Evolutionary conservation across 768 basidiomycete species (phyloP).

Genomic region (Royoungia palumana): DNA sequence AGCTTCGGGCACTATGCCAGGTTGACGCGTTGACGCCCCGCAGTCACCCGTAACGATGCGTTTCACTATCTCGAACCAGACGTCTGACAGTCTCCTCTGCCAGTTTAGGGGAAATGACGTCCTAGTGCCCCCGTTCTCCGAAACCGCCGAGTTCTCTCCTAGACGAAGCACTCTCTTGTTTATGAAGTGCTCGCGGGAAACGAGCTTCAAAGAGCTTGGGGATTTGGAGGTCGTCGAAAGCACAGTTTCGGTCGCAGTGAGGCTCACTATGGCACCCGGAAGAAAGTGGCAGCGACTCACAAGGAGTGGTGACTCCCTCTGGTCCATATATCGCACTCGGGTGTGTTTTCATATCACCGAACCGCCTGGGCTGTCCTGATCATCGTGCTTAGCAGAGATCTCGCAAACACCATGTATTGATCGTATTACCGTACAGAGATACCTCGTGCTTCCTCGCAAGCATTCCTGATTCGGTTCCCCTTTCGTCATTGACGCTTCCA

Average conservation of each 20-base stretch:
- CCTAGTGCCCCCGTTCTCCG: conserved; percentile 23
- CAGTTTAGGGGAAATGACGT: conserved; percentile 5
- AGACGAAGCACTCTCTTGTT: conserved; percentile 16
- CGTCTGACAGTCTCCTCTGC: conserved; percentile 26
- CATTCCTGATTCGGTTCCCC: conserved; percentile 61
- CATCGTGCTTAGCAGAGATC: conserved; percentile 37
- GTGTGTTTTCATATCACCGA: conserved; percentile 35
- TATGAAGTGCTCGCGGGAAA: conserved; percentile 12
- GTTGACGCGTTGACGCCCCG: neutral
- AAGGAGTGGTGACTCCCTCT: conserved; percentile 46
- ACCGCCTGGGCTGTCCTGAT: conserved; percentile 5
- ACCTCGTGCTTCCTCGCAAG: conserved; percentile 54
- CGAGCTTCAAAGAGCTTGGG: conserved; percentile 21
- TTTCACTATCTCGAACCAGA: conserved; percentile 38
- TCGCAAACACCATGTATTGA: conserved; percentile 42
- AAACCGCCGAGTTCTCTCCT: conserved; percentile 20
- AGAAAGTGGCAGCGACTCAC: conserved; percentile 47
- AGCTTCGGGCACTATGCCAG: too few relatives aligned
- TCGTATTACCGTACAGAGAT: conserved; percentile 60
- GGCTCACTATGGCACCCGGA: conserved; percentile 21
- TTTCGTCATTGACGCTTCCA: conserved; percentile 77
- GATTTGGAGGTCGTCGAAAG: conserved; percentile 1
- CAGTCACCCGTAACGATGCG: conserved; percentile 13
- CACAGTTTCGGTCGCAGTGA: conserved; percentile 16
- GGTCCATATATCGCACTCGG: conserved; percentile 54